These are phyloP conservation scores for Globisporangium recalcitrans DNA, from an alignment of 352 stramenopile genomes.

Conservation along the genomic window DNA sequence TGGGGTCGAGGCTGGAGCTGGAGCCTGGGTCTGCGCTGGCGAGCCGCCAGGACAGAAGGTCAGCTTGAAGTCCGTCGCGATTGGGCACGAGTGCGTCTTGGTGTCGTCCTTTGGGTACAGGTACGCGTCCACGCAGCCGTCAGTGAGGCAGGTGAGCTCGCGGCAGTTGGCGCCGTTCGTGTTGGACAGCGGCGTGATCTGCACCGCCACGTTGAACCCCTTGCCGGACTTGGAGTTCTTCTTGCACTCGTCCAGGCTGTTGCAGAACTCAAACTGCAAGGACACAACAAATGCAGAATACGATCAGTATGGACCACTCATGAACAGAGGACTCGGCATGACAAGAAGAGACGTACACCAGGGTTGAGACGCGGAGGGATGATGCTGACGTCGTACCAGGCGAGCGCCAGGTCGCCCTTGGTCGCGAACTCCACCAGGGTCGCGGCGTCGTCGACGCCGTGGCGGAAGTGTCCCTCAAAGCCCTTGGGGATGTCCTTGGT, in stretches of 20 bases:
- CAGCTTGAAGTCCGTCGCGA: slow-evolving; percentile 56
- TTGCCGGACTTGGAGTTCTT: slow-evolving; percentile 41
- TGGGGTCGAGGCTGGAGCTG: neutral
- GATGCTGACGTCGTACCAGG: slow-evolving; percentile 72
- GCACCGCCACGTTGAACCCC: slow-evolving; percentile 67
- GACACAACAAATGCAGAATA: neutral
- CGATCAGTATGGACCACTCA: neutral
- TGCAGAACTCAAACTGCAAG: slow-evolving; percentile 49
- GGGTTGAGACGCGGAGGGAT: slow-evolving; percentile 52
- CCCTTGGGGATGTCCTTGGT: slow-evolving; percentile 44
- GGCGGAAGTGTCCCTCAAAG: slow-evolving; percentile 66
- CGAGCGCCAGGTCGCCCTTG: slow-evolving; percentile 41
- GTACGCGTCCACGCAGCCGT: slow-evolving; percentile 67
- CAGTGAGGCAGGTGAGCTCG: slow-evolving; percentile 45
- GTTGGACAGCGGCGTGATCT: slow-evolving; percentile 50
- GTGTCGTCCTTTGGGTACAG: slow-evolving; percentile 58
- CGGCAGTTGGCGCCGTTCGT: slow-evolving; percentile 55
- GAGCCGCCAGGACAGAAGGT: slow-evolving; percentile 58
- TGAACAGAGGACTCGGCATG: neutral
- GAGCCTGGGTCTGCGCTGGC: slow-evolving; percentile 7
- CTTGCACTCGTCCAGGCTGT: slow-evolving; percentile 62
- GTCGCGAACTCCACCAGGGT: slow-evolving; percentile 67
- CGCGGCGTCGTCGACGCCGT: slow-evolving; percentile 47
- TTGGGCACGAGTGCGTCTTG: slow-evolving; percentile 65
- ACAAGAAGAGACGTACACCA: slow-evolving; percentile 14